Conservation (phyloP, 2,329 filamentous ascomycete genomes). For the Colletotrichum orbiculare region DNA sequence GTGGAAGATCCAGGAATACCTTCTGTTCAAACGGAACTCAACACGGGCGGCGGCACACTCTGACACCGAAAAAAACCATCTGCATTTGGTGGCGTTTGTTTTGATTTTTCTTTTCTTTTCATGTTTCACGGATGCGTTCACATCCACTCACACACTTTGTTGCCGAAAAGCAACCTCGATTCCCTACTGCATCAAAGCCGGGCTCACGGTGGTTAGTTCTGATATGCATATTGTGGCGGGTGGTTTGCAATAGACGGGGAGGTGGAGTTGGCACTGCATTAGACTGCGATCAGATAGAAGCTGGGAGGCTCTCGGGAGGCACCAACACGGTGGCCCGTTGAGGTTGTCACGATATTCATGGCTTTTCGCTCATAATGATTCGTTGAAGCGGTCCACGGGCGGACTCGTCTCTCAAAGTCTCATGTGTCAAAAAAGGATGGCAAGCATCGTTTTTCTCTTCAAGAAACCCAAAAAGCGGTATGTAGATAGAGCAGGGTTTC, state of each 20-base stretch:
- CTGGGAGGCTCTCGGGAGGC: slow-evolving; percentile 36
- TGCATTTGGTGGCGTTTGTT: slow-evolving; percentile 42
- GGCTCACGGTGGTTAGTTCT: slow-evolving; percentile 38
- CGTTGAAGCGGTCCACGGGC: slow-evolving; percentile 34
- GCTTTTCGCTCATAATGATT: slow-evolving; percentile 38
- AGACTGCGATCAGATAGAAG: slow-evolving; percentile 45
- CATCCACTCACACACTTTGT: slow-evolving; percentile 35
- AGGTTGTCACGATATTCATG: slow-evolving; percentile 39
- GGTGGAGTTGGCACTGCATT: slow-evolving; percentile 46
- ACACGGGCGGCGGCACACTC: slow-evolving; percentile 44
- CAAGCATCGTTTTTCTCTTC: slow-evolving; percentile 23
- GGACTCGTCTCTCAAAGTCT: slow-evolving; percentile 36
- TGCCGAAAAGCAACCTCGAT: slow-evolving; percentile 37
- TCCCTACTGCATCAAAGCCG: slow-evolving; percentile 38
- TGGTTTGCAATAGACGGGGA: slow-evolving; percentile 41
- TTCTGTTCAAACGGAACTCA: slow-evolving; percentile 55
- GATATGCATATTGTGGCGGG: slow-evolving; percentile 39
- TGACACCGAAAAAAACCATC: slow-evolving; percentile 43
- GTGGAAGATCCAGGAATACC: slow-evolving; percentile 55
- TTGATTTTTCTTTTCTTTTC: slow-evolving; percentile 22
- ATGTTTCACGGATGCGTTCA: slow-evolving; percentile 31
- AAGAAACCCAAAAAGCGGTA: slow-evolving; percentile 21
- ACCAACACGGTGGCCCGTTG: slow-evolving; percentile 32
- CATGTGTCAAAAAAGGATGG: slow-evolving; percentile 36
- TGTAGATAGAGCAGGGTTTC: not conserved